phyloP scores from a whole-genome alignment of 1,284 basidiomycete species.

The Ceratorhiza oryzae-sativae region DNA sequence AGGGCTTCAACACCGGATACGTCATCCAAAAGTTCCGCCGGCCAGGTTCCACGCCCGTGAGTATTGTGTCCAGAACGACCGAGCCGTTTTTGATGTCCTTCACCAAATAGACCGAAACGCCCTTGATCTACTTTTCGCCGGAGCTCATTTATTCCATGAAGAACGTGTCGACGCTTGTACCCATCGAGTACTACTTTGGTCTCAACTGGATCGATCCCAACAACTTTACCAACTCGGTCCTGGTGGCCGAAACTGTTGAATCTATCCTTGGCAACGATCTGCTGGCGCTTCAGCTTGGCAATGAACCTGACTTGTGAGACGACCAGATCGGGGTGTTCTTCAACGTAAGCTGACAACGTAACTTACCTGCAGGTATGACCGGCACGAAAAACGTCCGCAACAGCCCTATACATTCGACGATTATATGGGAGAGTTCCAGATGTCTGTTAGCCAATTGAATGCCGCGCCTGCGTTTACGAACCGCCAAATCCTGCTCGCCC shows the following conservation, averaged over 20 bases:
- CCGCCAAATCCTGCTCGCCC: slow-evolving; percentile 62
- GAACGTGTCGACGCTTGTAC: slow-evolving; percentile 49
- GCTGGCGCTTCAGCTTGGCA: slow-evolving; percentile 60
- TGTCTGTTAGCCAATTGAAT: slow-evolving; percentile 54
- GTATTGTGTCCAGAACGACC: slow-evolving; percentile 50
- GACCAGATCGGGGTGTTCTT: slow-evolving; percentile 49
- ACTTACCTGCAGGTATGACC: slow-evolving; percentile 19
- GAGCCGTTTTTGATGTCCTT: slow-evolving; percentile 37
- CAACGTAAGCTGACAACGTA: slow-evolving; percentile 43
- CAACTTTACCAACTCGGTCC: slow-evolving; percentile 56
- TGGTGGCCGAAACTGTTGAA: slow-evolving; percentile 61
- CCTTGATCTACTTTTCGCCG: slow-evolving; percentile 52
- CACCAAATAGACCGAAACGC: slow-evolving; percentile 52
- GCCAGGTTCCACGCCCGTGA: slow-evolving; percentile 29
- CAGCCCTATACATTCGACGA: slow-evolving; percentile 54
- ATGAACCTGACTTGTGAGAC: slow-evolving; percentile 75
- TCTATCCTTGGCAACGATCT: slow-evolving; percentile 65
- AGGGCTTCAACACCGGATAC: slow-evolving; percentile 55
- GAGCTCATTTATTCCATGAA: slow-evolving; percentile 52
- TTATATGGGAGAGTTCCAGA: slow-evolving; percentile 61
- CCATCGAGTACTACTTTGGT: slow-evolving; percentile 50
- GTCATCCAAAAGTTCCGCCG: slow-evolving; percentile 57
- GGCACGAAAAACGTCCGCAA: slow-evolving; percentile 47
- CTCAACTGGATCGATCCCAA: slow-evolving; percentile 52
- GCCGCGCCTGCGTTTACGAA: slow-evolving; percentile 55